phyloP scores from a whole-genome alignment of 2,329 filamentous ascomycete genomes.

The Aureobasidium sp. region DNA sequence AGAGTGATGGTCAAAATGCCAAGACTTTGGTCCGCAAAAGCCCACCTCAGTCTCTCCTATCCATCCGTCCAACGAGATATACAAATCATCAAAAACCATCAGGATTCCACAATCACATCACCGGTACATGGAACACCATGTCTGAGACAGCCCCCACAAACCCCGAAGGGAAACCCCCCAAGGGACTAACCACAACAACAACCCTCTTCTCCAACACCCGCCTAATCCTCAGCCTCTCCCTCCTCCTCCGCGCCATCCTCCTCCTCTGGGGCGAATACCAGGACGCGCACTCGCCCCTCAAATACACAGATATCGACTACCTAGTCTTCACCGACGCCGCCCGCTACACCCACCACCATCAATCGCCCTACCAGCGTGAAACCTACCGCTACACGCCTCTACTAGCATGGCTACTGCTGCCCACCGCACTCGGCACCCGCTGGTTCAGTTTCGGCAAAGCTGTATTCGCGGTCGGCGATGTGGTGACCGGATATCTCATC shows the following conservation, averaged over 20 bases:
- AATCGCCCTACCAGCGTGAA: conserved; percentile 76
- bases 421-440: conserved; percentile 54
- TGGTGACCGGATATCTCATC: conserved; percentile 76
- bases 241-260: conserved; percentile 60
- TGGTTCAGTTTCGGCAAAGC: conserved; percentile 83
- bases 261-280: conserved; percentile 87
- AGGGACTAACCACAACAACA: background rate
- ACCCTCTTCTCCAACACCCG: conserved; percentile 2
- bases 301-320: conserved; percentile 99
- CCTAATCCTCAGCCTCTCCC: conserved; percentile 35
- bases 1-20: background rate
- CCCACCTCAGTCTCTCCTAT: background rate
- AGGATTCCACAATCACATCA: too few species aligned
- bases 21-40: conserved; percentile 1
- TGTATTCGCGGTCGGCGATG: conserved; percentile 73
- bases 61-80: background rate
- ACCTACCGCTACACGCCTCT: conserved; percentile 97
- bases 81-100: background rate
- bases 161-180: background rate
- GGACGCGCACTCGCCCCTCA: conserved; percentile 81
- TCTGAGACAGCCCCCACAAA: background rate
- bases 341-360: conserved; percentile 58
- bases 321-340: conserved; percentile 95
- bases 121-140: background rate
- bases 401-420: conserved; percentile 81